Percentiles rank a stretch among this genome's conserved stretches.
These are phyloP conservation scores for Naumovozyma dairenensis DNA, from an alignment of 805 yeast genomes.

Conservation along the genomic window DNA sequence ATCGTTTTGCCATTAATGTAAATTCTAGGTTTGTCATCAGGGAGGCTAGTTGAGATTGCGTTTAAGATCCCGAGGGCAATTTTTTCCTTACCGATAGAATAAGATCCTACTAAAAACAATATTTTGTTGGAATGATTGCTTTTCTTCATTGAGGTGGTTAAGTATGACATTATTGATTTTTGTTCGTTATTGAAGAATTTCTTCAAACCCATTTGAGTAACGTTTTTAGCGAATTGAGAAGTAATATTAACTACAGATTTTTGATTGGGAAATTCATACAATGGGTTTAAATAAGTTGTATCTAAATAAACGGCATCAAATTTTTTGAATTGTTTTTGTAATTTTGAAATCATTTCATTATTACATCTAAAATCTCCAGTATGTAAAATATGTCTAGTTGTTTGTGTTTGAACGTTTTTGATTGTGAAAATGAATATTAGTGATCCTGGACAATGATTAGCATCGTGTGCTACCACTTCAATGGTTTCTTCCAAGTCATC, in stretches of 20 bases:
- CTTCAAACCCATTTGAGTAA: slow-evolving; percentile 27
- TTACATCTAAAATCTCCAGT: slow-evolving; percentile 90
- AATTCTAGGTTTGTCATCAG: slow-evolving; percentile 37
- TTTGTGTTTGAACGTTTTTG: slow-evolving; percentile 6
- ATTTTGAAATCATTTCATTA: slow-evolving; percentile 35
- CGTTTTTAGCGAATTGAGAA: slow-evolving; percentile 39
- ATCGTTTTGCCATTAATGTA: slow-evolving; percentile 24
- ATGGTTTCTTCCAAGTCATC: no score
- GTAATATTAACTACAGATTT: slow-evolving; percentile 51
- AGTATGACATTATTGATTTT: slow-evolving; percentile 23
- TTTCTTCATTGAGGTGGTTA: neutral
- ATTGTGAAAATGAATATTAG: slow-evolving; percentile 64
- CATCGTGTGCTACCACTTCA: slow-evolving; percentile 59
- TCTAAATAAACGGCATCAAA: slow-evolving; percentile 68
- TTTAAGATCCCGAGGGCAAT: slow-evolving; percentile 61
- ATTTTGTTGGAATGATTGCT: slow-evolving; percentile 5
- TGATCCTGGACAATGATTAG: slow-evolving; percentile 97
- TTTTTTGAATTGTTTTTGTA: neutral
- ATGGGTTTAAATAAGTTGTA: slow-evolving; percentile 78
- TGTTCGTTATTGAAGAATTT: slow-evolving; percentile 15
- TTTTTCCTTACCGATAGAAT: slow-evolving; percentile 87
- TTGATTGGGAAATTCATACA: slow-evolving; percentile 71
- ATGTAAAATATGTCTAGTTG: slow-evolving; percentile 40
- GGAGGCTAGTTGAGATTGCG: slow-evolving; percentile 26
- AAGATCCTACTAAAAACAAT: slow-evolving; percentile 60